These are phyloP conservation scores for Entomortierella chlamydospora DNA, from an alignment of 192 early-diverging fungal genomes.

Conservation along the genomic window DNA sequence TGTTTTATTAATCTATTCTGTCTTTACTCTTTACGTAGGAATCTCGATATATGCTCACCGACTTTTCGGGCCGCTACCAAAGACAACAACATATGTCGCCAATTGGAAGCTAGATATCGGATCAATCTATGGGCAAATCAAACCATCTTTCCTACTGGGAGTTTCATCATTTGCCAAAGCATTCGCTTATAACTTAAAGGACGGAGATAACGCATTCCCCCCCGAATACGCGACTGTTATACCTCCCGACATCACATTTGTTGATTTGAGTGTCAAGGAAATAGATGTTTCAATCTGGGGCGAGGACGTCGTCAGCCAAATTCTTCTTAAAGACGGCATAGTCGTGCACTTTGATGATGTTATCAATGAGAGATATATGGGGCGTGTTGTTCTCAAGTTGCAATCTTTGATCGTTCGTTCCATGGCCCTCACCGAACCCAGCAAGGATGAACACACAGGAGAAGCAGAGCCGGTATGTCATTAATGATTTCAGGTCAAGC, in stretches of 20 bases:
- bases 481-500: not conserved
- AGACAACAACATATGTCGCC: constrained; percentile 71
- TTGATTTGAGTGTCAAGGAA: constrained; percentile 65
- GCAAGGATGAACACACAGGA: constrained; percentile 2
- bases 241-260: constrained; percentile 71
- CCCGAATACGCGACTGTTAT: constrained; percentile 50
- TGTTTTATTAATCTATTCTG: not conserved
- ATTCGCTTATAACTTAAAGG: constrained; percentile 73
- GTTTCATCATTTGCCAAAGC: constrained; percentile 62
- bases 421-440: constrained; percentile 59
- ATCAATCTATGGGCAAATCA: constrained; percentile 73
- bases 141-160: constrained; percentile 68
- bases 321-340: constrained; percentile 70
- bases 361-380: constrained; percentile 65
- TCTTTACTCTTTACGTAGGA: constrained; percentile 32
- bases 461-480: constrained; percentile 42
- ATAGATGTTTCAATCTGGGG: constrained; percentile 73
- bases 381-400: constrained; percentile 66
- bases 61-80: constrained; percentile 76
- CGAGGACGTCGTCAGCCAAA: constrained; percentile 53
- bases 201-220: constrained; percentile 75
- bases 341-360: constrained; percentile 73
- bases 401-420: constrained; percentile 65
- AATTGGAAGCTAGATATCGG: constrained; percentile 76
- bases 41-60: constrained; percentile 71